phyloP scores from a whole-genome alignment of 306 rosid genomes.

The Glycine tomentella region DNA sequence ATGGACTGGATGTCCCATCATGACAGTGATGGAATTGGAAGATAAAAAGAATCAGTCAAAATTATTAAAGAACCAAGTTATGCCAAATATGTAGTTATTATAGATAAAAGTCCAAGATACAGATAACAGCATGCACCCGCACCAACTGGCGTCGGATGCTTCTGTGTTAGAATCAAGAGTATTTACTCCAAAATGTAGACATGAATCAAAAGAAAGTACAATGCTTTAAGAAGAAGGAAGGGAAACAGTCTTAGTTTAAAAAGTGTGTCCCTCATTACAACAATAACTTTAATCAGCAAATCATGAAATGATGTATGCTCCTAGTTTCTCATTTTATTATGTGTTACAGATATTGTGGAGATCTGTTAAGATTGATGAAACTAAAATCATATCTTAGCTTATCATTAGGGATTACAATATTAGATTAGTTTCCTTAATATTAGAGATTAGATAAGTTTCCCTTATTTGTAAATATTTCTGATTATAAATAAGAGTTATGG shows the following conservation, averaged over 20 bases:
- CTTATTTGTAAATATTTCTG: no score
- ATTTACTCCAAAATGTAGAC: constrained; percentile 23
- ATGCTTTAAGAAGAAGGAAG: constrained; percentile 2
- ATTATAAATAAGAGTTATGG: no score
- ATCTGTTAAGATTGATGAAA: no score
- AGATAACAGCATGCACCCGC: background rate
- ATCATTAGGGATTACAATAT: no score
- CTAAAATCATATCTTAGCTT: no score
- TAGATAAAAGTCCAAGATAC: background rate
- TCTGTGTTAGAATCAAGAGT: background rate
- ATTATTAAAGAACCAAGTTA: background rate
- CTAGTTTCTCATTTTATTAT: constrained; percentile 33
- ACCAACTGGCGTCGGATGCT: background rate
- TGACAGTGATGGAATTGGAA: constrained; percentile 8
- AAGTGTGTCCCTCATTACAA: constrained; percentile 11
- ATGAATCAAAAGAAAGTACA: background rate
- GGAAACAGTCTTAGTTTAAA: background rate
- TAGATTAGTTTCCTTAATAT: no score
- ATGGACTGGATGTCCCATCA: background rate
- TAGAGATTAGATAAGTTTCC: no score
- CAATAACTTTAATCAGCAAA: constrained; percentile 29
- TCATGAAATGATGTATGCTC: constrained; percentile 8
- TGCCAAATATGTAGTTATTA: background rate
- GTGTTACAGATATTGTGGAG: no score
- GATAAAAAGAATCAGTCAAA: background rate